Evolutionary conservation across 192 early-diverging fungal genomes (phyloP), one percentile per base, ranked within the genome.

Genomic region (Entrophospora sp.): DNA sequence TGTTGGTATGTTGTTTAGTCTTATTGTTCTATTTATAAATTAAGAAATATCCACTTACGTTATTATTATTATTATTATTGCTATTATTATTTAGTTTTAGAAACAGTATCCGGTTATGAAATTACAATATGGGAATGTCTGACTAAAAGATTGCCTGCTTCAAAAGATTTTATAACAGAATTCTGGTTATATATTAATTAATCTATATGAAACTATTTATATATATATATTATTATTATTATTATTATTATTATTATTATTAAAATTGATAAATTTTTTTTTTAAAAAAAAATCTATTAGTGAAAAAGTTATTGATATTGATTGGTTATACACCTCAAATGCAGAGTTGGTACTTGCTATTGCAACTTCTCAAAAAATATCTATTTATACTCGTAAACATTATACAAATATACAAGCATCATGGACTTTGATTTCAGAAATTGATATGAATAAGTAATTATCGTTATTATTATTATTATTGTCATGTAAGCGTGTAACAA

Each of bases 301-400:
- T 35, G 77, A 79, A 43, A 40, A 57, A 3, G 71, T 89, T 40
- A 69, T 79, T 32, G 87, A 76, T 62, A 42, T 89, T 36, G 83
- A 84, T 51, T 93, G 88, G 91, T 83, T 75, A 65, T 73, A 88
- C 3, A 81, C 89, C n/a, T 82, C 84, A 5, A 87, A 89, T 67
- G 89, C 87, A 1, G 82, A 90, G 42, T 80, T 83, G 35, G 70
- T 92, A 27, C 71, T 93, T 9, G 88, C 86, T 8, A 78, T 90
- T 9, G 85, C 81, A 16, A 78, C 77, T 45, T 53, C 67, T 12
- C 73, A 53, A 16, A 75, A 71, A 9, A 77, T 91, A 3, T 64
- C 75, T 3, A 80, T 92, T 44, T 90, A 82, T 62, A 80, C 82
- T 28, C 80, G 86, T 2, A 73, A 77, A 0, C 63, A 72, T 3